Base-by-base conservation (phyloP, 352 stramenopile species). In the Pythium vanterpoolii region DNA sequence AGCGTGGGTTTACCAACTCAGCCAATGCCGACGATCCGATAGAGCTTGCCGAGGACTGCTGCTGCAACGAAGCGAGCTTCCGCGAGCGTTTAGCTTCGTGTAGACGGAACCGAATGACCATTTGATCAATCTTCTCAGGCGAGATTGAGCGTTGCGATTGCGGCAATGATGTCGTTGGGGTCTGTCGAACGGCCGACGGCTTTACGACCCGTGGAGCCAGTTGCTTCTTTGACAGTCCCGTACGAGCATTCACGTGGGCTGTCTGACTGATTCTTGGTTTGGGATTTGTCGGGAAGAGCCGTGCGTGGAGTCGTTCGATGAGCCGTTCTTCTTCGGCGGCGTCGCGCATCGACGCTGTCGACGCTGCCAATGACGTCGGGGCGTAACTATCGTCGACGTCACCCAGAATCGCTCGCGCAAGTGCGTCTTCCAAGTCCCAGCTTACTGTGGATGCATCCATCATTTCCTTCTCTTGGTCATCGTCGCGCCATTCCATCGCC, bases 1-100 rank as follows among this genome's bases (percentile, higher is more conserved):
- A 83, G 9, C 74, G 72, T 26, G 30, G 61, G 40, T 73, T 82
- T 30, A 87, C 67, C 5, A 51, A 56, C 14, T 73, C 71, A 3
- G 71, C 76, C n/a, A 30, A 76, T 9, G 30, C 4, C 5, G 48
- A 45, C 13, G 48, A 56, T 7, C 4, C 19, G 2, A 18, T 1
- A 1, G 38, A 60, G 7, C 36, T 38, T 13, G 24, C 33, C 1
- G 28, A 47, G 16, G 26, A 5, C 38, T 56, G 45, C 9, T 62
- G 56, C 9, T 43, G 9, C 19, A 59, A 21, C 31, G 26, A 16
- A 21, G 18, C 24, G 19, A 66, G 21, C 16, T 57, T 46, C 0
- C 58, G 58, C 6, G 27, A 18, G 2, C 58, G 48, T 27, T 66
- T 59, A 16, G 48, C 31, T 19, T 66, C 50, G 19, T 60, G 38